Evolutionary conservation across 2,329 filamentous ascomycete species (phyloP), one percentile per base, ranked within the genome.

Genomic region (Graphiopsis chlorocephala): DNA sequence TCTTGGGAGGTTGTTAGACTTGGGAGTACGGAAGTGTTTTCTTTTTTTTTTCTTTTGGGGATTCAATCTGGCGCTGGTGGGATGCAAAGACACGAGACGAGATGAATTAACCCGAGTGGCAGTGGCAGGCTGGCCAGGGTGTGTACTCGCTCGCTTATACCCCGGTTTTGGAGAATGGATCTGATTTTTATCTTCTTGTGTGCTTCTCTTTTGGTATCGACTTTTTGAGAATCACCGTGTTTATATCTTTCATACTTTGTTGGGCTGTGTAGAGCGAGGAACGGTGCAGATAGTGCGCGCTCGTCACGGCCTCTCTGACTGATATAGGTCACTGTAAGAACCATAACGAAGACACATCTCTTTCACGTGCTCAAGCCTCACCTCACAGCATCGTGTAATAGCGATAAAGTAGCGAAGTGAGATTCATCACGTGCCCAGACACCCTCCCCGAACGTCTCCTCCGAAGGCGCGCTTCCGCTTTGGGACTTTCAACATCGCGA

Each of bases 91-190:
- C 53, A 56, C 53, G 35, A 58, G 55, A 58, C 35, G 33, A 58
- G 35, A 58, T 33, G n/a, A 35, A 58, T 15, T 55, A 38, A 58
- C 55, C 50, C 50, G 28, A 45, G 55, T 58, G 55, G 55, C 55
- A 58, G 55, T 58, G 55, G 55, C 55, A 58, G 55, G 55, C 55
- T 58, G 33, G 55, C 55, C 55, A 58, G 55, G 31, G 55, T 29
- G 50, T 55, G 35, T 42, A 38, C 31, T 58, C 55, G 55, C 55
- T 45, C 55, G 55, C 55, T 58, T 58, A 58, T 58, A 58, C 55
- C 55, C 55, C 55, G 25, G 53, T 33, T 33, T n/a, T 56, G 55
- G 55, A 58, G 25, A 28, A 25, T 42, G 55, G 55, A 58, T 58
- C 28, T n/a, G 29, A 45, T 45, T 42, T 58, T 42, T 42, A 7